phyloP scores from a whole-genome alignment of 257 asterid genomes.

The Penstemon davidsonii region DNA sequence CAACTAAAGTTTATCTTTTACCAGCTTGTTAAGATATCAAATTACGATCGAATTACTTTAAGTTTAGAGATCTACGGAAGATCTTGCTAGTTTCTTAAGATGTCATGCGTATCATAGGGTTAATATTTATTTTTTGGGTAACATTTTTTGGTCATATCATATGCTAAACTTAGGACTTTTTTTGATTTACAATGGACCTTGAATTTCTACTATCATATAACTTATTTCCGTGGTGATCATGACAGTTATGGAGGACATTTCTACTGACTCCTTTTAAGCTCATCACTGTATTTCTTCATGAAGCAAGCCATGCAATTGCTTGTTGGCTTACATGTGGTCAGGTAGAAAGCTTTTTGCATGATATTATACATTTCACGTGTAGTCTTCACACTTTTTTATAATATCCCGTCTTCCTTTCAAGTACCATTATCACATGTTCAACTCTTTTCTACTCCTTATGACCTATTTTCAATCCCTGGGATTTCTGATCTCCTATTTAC shows the following conservation, averaged over 20 bases:
- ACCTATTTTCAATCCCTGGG: constrained; percentile 12
- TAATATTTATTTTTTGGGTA: background rate
- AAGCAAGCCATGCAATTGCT: constrained; percentile 97
- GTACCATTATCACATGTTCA: constrained; percentile 1
- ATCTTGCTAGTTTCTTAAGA: constrained; percentile 14
- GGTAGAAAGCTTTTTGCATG: constrained; percentile 44
- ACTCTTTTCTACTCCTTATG: background rate
- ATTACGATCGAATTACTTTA: background rate
- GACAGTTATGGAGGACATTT: constrained; percentile 94
- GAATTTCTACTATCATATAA: constrained; percentile 7
- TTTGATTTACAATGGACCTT: background rate
- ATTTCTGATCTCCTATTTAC: constrained; percentile 20
- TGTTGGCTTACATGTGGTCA: constrained; percentile 95
- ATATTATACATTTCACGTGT: background rate
- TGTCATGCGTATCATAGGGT: background rate
- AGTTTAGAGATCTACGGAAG: background rate
- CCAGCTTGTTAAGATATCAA: background rate
- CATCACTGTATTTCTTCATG: constrained; percentile 95
- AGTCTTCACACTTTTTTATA: background rate
- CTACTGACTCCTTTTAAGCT: constrained; percentile 94
- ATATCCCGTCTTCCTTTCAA: background rate
- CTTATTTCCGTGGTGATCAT: constrained; percentile 27
- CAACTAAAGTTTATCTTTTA: constrained; percentile 1
- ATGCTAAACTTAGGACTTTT: background rate
- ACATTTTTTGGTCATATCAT: background rate